Evolutionary conservation across 2,329 filamentous ascomycete genomes (phyloP), one percentile per base, ranked within the genome.

Genomic region (Lasiodiplodia gonubiensis): DNA sequence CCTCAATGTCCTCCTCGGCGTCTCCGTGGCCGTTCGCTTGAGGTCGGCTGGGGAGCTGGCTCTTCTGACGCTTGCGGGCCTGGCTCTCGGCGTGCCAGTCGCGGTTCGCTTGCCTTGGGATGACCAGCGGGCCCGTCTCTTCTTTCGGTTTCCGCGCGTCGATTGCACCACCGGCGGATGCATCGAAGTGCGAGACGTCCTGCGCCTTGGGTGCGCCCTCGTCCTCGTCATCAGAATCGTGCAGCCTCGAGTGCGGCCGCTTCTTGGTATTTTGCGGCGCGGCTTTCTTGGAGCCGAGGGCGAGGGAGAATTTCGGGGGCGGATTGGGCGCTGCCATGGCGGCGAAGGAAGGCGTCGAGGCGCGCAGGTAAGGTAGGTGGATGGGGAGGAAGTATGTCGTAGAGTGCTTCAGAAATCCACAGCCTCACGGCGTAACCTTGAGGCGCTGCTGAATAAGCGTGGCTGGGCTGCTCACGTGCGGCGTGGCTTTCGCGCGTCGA

Each of bases 171-270:
- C 85, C 84, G 30, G 80, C 80, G 57, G 79, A 74, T 2, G 78
- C 78, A 74, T 88, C 85, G 73, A 86, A 88, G 33, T 85, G 85
- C 6, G 83, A 83, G 27, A 88, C 85, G 61, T 78, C 79, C 71
- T 86, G 80, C 16, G 76, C 73, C 1, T 69, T 70, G 5, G 79
- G 77, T 4, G 71, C 74, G 11, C 70, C 68, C 10, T 77, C 70
- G 39, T 89, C 88, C 65, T 91, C 89, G 63, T 90, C 89, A 64
- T 91, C 89, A 67, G 81, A 80, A 49, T 81, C 82, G 67, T 79
- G 79, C 53, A 80, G 76, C 37, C 74, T 77, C 35, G 79, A 75
- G 68, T 76, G 77, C 6, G 80, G 74, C 59, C 83, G 76, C 72
- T 84, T 83, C 71, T 80, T 75, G 14, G 74, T 72, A 21, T 71